phyloP scores from a whole-genome alignment of 2,329 filamentous ascomycete species.

The Aspergillus pseudoviridinutans region DNA sequence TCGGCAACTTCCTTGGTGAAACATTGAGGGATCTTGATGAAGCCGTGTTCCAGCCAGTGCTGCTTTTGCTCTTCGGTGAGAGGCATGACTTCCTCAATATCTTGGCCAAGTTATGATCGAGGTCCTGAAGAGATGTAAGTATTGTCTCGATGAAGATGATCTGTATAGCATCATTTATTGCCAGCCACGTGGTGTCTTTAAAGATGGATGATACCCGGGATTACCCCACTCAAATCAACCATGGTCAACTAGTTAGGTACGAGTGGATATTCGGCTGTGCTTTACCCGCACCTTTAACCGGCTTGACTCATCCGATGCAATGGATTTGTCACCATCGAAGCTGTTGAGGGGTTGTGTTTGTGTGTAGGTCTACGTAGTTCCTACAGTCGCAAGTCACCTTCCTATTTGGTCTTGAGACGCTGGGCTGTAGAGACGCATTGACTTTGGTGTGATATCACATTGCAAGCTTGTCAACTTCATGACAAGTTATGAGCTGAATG shows the following conservation, averaged over 20 bases:
- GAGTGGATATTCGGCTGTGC: not conserved
- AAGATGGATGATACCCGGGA: not conserved
- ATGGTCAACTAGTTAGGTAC: not conserved
- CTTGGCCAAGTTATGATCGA: not conserved
- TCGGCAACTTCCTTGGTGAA: conserved; percentile 48
- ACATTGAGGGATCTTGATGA: conserved; percentile 51
- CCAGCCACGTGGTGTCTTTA: not conserved
- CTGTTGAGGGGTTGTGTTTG: not conserved
- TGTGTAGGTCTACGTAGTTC: not conserved
- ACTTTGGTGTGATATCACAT: too few relatives aligned
- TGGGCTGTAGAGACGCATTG: not conserved
- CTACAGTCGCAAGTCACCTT: not conserved
- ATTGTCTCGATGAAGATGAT: not conserved
- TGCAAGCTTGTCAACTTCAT: too few relatives aligned
- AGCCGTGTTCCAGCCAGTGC: conserved; percentile 56
- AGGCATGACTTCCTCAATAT: not conserved
- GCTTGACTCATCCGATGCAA: not conserved
- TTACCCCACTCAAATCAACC: not conserved
- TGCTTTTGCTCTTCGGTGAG: conserved; percentile 47
- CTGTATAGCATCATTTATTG: not conserved
- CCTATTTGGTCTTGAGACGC: not conserved
- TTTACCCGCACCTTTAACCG: not conserved
- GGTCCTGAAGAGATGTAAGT: not conserved
- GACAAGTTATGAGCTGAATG: too few relatives aligned
- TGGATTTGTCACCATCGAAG: not conserved